Percentiles rank a stretch among this genome's conserved stretches.
phyloP scores from a whole-genome alignment of 495 filamentous ascomycete genomes.

The Annulohypoxylon maeteangense region DNA sequence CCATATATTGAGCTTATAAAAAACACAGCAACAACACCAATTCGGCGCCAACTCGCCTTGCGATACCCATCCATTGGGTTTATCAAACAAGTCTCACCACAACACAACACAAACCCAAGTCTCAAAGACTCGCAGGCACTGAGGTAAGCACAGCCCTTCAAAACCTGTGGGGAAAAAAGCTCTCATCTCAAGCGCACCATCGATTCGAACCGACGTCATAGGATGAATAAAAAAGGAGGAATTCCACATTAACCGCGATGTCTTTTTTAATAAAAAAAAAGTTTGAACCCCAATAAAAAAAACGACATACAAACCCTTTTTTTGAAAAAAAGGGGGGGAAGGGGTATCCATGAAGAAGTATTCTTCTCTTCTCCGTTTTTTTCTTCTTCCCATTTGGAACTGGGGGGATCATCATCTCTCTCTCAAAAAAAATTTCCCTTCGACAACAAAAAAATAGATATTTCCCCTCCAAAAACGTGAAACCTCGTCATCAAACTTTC shows the following conservation, averaged over 20 bases:
- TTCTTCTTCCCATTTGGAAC: slow-evolving; percentile 23
- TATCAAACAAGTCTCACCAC: not conserved
- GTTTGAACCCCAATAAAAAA: slow-evolving; percentile 13
- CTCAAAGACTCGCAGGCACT: not conserved
- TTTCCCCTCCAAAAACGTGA: slow-evolving; percentile 17
- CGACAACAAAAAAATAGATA: slow-evolving; percentile 13
- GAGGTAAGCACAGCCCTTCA: not conserved
- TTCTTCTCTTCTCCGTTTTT: slow-evolving; percentile 25
- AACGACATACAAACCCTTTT: slow-evolving; percentile 25
- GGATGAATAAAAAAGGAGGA: slow-evolving; percentile 2
- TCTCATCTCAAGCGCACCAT: not conserved
- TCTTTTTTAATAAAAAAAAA: slow-evolving; percentile 5
- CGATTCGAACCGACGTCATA: not conserved
- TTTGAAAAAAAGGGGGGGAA: slow-evolving; percentile 1
- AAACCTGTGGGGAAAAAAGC: not conserved
- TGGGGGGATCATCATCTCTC: slow-evolving; percentile 12
- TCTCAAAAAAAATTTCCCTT: slow-evolving; percentile 11
- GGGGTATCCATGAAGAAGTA: slow-evolving; percentile 39
- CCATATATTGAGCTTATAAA: not conserved
- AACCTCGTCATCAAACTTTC: slow-evolving; percentile 27
- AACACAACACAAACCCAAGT: not conserved
- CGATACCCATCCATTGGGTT: too few relatives aligned
- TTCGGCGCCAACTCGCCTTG: not conserved
- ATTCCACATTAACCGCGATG: slow-evolving; percentile 33
- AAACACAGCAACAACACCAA: too few relatives aligned